Conservation (phyloP, 1,139 yeast genomes). For the Blastobotrys persicus region DNA sequence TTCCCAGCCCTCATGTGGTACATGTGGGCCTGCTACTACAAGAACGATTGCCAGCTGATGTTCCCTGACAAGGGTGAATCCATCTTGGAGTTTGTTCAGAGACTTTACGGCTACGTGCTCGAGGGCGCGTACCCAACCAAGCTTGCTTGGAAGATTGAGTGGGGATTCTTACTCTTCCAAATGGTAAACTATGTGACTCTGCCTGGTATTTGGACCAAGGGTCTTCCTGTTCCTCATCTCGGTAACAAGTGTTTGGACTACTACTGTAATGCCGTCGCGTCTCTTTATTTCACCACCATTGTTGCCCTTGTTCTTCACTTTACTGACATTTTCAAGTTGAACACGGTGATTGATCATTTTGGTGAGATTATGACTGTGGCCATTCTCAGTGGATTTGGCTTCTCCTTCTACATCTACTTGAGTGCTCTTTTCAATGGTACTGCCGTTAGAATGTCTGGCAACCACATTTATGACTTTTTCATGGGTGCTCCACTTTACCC, state of each 20-base stretch:
- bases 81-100: constrained; percentile 53
- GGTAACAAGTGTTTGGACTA: constrained; percentile 80
- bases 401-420: constrained; percentile 69
- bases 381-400: constrained; percentile 67
- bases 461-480: constrained; percentile 83
- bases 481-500: constrained; percentile 99
- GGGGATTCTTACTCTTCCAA: constrained; percentile 69
- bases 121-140: constrained; percentile 67
- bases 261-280: constrained; percentile 86
- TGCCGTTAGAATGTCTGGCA: constrained; percentile 87
- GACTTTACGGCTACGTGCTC: constrained; percentile 45
- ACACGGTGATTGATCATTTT: constrained; percentile 72
- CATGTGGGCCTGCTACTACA: constrained; percentile 89
- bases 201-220: constrained; percentile 95
- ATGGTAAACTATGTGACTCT: constrained; percentile 73
- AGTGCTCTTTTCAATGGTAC: constrained; percentile 46
- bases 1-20: constrained; percentile 94
- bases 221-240: constrained; percentile 84
- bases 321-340: constrained; percentile 68
- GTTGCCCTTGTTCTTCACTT: constrained; percentile 63
- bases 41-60: constrained; percentile 71
- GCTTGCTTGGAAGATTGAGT: constrained; percentile 67
- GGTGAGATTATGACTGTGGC: constrained; percentile 94
- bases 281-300: constrained; percentile 68
- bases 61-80: constrained; percentile 62